Conservation (phyloP, 2,329 filamentous ascomycete genomes). For the Penicillium griseofulvum region DNA sequence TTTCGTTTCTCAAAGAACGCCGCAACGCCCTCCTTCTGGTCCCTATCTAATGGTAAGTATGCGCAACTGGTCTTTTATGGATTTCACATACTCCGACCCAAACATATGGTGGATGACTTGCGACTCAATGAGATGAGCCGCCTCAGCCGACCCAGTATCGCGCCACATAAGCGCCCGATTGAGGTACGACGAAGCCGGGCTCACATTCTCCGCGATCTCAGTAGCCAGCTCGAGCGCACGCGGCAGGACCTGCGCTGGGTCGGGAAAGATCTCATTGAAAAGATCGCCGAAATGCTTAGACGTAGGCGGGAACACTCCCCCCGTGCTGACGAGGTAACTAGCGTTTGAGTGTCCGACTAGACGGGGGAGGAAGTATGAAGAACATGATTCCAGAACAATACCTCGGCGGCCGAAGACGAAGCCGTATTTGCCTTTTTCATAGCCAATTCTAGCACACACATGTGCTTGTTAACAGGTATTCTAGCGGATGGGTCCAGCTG, state of each 20-base stretch:
- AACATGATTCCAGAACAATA: constrained; percentile 69
- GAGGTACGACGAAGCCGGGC: constrained; percentile 60
- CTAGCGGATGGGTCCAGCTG: too few species aligned
- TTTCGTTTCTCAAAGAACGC: constrained; percentile 69
- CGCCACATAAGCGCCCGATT: constrained; percentile 71
- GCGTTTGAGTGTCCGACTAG: constrained; percentile 56
- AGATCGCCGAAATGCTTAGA: constrained; percentile 52
- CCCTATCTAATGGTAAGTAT: constrained; percentile 41
- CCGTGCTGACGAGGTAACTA: constrained; percentile 57
- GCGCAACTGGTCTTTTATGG: background rate
- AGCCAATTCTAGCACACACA: constrained; percentile 46
- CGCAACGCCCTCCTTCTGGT: constrained; percentile 65
- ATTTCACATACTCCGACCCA: constrained; percentile 27
- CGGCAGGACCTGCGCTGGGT: constrained; percentile 59
- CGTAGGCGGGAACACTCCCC: constrained; percentile 55
- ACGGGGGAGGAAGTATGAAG: constrained; percentile 68
- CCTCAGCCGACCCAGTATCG: constrained; percentile 58
- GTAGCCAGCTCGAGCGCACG: constrained; percentile 65
- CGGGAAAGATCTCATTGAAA: constrained; percentile 64
- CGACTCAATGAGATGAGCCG: constrained; percentile 65
- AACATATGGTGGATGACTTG: constrained; percentile 42
- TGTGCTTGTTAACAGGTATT: too few species aligned
- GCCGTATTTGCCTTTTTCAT: constrained; percentile 62
- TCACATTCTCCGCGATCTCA: constrained; percentile 66
- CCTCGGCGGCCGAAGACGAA: constrained; percentile 72